Evolutionary conservation across 441 rosid species (phyloP).

Genomic region (Adansonia rubrostipa): DNA sequence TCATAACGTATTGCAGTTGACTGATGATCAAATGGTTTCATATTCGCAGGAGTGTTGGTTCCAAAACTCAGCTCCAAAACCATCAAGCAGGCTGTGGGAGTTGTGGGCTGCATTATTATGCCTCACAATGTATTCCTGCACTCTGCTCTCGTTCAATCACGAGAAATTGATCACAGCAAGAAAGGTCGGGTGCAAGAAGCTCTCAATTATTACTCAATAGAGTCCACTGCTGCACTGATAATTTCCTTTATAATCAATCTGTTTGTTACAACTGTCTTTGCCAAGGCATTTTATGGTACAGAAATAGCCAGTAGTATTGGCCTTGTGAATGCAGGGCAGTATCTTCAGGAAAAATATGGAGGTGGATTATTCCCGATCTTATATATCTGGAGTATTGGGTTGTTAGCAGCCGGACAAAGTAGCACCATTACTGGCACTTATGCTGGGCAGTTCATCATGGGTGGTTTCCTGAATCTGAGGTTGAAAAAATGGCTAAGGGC

Average conservation of each 20-base stretch:
- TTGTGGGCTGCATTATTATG: constrained; percentile 93
- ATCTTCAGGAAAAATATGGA: constrained; percentile 82
- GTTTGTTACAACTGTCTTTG: constrained; percentile 85
- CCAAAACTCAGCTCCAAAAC: constrained; percentile 86
- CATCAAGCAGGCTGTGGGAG: constrained; percentile 86
- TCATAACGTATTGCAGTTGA: not conserved
- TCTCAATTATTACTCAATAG: constrained; percentile 79
- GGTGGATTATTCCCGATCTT: constrained; percentile 80
- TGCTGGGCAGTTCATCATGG: constrained; percentile 96
- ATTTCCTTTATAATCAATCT: constrained; percentile 83
- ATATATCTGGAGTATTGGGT: constrained; percentile 89
- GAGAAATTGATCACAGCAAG: constrained; percentile 67
- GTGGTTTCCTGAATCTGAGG: constrained; percentile 79
- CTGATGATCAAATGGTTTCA: not conserved
- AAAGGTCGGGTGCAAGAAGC: constrained; percentile 80
- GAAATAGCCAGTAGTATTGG: constrained; percentile 70
- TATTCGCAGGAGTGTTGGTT: constrained; percentile 64
- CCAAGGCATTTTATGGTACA: constrained; percentile 87
- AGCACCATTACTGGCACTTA: constrained; percentile 93
- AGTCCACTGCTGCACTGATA: constrained; percentile 68
- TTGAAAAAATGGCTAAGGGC: constrained; percentile 93
- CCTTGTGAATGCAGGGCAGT: constrained; percentile 74
- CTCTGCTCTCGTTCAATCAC: constrained; percentile 91
- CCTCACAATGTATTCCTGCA: constrained; percentile 94
- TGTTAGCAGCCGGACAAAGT: constrained; percentile 93